These are phyloP conservation scores for Blastobotrys malaysiensis DNA, from an alignment of 1,139 yeast genomes.

Conservation along the genomic window DNA sequence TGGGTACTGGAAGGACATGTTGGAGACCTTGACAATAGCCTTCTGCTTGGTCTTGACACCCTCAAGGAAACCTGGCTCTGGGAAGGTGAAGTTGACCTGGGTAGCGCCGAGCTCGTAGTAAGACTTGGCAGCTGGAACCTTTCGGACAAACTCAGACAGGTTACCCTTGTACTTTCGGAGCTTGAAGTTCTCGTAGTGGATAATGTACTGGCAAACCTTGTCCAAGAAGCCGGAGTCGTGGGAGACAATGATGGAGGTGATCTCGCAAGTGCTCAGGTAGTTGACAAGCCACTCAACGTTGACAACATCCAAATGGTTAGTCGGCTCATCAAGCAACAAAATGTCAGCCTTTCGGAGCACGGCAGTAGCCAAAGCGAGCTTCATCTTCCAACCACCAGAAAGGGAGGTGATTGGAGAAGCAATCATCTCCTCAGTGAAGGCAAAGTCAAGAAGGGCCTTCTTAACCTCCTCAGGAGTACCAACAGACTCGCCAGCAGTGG, in stretches of 20 bases:
- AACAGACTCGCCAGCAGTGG: slow-evolving; percentile 46
- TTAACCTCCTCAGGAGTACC: slow-evolving; percentile 69
- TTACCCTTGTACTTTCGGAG: slow-evolving; percentile 99
- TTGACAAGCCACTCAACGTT: slow-evolving; percentile 99
- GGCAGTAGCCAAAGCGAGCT: slow-evolving; percentile 98
- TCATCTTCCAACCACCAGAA: slow-evolving; percentile 99
- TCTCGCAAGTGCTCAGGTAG: slow-evolving; percentile 97
- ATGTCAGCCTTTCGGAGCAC: slow-evolving; percentile 98
- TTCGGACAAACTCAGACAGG: slow-evolving; percentile 96
- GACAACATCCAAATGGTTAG: slow-evolving; percentile 99
- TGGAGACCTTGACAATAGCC: slow-evolving; percentile 96
- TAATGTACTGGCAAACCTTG: slow-evolving; percentile 94
- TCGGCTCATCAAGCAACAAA: slow-evolving; percentile 97
- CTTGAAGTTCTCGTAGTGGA: slow-evolving; percentile 99
- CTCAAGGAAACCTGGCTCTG: slow-evolving; percentile 99
- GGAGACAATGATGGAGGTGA: slow-evolving; percentile 96
- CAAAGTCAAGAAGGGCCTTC: slow-evolving; percentile 75
- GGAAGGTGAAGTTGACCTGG: slow-evolving; percentile 92
- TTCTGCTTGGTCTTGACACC: slow-evolving; percentile 99
- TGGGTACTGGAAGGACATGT: slow-evolving; percentile 98
- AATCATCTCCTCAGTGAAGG: slow-evolving; percentile 88
- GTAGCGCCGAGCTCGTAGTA: slow-evolving; percentile 99
- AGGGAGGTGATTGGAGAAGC: slow-evolving; percentile 89
- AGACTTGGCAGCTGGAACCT: slow-evolving; percentile 97
- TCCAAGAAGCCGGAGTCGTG: slow-evolving; percentile 99